Evolutionary conservation across 305 asterid species (phyloP).

Genomic region (Solanum hybrid): DNA sequence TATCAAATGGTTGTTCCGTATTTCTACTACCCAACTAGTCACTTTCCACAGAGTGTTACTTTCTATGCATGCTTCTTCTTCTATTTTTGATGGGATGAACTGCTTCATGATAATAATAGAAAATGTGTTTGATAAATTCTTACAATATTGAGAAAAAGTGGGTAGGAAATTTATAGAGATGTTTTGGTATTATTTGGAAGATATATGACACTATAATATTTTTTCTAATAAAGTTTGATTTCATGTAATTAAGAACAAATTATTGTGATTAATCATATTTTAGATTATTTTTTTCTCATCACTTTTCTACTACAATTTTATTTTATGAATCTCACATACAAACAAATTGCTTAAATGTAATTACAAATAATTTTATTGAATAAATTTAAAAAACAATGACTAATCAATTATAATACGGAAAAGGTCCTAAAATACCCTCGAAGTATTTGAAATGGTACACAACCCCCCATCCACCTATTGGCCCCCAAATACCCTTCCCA

Average conservation of each 20-base stretch:
- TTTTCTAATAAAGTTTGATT: neutral
- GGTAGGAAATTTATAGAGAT: neutral
- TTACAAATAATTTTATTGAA: too few species aligned
- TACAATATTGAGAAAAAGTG: neutral
- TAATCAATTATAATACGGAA: neutral
- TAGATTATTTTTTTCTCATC: neutral
- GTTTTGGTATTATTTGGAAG: neutral
- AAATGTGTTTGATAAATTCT: neutral
- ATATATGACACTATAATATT: neutral
- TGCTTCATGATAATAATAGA: slow-evolving; percentile 17
- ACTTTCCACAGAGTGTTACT: slow-evolving; percentile 1
- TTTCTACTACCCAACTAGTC: slow-evolving; percentile 25
- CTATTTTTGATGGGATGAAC: slow-evolving; percentile 27
- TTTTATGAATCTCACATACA: neutral
- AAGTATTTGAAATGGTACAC: too few species aligned
- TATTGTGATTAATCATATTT: neutral
- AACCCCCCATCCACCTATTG: too few species aligned
- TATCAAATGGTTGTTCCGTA: slow-evolving; percentile 7
- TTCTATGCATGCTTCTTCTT: slow-evolving; percentile 9
- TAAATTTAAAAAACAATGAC: neutral
- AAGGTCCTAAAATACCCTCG: too few species aligned
- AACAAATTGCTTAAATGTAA: neutral
- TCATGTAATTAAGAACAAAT: too few species aligned
- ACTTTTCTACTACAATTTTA: neutral
- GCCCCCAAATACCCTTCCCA: too few species aligned